Conservation (phyloP, 2,329 filamentous ascomycete genomes). For the Reticulascus tulasneorum region DNA sequence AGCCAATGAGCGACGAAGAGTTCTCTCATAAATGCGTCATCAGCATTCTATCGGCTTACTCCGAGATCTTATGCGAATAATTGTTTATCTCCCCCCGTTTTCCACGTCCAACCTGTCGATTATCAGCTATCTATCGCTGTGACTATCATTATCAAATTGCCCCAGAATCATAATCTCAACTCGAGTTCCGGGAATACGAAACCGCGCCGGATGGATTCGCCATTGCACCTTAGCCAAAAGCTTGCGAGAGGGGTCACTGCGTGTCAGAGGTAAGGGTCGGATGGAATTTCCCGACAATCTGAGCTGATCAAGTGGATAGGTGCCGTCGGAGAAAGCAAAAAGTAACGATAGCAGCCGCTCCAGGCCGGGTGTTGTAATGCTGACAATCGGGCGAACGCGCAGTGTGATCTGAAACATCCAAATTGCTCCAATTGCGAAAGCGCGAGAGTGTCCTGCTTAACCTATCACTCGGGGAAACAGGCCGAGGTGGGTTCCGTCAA, state of each 20-base stretch:
- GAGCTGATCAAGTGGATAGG: not conserved
- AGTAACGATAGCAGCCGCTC: not conserved
- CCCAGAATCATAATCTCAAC: too few species aligned
- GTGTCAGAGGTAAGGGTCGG: not conserved
- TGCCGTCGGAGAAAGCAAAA: slow-evolving; percentile 3
- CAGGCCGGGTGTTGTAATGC: not conserved
- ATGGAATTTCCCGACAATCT: not conserved
- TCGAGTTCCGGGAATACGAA: too few species aligned
- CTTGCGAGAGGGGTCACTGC: not conserved
- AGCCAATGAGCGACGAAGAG: too few species aligned
- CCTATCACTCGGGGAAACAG: slow-evolving; percentile 15
- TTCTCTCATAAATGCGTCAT: too few species aligned
- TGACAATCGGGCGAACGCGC: not conserved
- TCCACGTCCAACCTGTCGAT: too few species aligned
- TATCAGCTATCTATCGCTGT: too few species aligned
- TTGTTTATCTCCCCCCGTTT: too few species aligned
- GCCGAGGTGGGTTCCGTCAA: not conserved
- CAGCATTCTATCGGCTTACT: too few species aligned
- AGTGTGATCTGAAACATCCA: slow-evolving; percentile 16
- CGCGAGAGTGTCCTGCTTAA: slow-evolving; percentile 11
- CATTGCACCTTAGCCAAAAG: not conserved
- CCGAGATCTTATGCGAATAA: too few species aligned
- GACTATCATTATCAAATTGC: too few species aligned
- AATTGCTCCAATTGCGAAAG: slow-evolving; percentile 15
- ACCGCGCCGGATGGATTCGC: too few species aligned